phyloP scores from a whole-genome alignment of 2,329 filamentous ascomycete genomes.

The Alternaria sp. region DNA sequence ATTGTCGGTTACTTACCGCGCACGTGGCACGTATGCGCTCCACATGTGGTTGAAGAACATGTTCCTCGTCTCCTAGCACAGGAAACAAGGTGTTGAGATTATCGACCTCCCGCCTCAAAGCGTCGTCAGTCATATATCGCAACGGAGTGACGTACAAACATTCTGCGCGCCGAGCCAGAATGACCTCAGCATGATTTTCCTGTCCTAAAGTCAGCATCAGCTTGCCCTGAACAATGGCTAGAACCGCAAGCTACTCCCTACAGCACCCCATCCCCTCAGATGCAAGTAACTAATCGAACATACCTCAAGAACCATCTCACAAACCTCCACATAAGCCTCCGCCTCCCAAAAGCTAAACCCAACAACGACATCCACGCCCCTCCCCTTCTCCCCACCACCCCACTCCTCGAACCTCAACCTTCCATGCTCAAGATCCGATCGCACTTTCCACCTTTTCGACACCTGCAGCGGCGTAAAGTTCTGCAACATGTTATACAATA shows the following conservation, averaged over 20 bases:
- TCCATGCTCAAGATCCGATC: slow-evolving; percentile 14
- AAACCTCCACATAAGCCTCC: slow-evolving; percentile 9
- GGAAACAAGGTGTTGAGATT: slow-evolving; percentile 10
- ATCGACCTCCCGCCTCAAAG: slow-evolving; percentile 1
- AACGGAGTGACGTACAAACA: slow-evolving; percentile 3
- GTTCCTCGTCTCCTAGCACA: neutral
- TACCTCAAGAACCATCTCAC: slow-evolving; percentile 11
- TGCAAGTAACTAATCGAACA: neutral
- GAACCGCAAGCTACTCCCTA: neutral
- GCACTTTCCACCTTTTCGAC: slow-evolving; percentile 9
- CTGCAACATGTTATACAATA: slow-evolving; percentile 5
- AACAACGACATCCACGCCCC: slow-evolving; percentile 4
- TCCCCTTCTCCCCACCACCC: neutral
- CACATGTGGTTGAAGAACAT: neutral
- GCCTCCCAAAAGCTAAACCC: slow-evolving; percentile 15
- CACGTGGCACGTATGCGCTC: slow-evolving; percentile 5
- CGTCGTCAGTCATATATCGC: neutral
- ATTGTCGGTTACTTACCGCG: neutral
- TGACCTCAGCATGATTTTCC: slow-evolving; percentile 7
- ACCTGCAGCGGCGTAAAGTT: slow-evolving; percentile 1
- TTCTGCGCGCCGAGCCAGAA: slow-evolving; percentile 5
- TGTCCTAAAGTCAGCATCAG: neutral
- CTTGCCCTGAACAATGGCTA: fast-evolving
- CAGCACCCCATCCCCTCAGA: neutral
- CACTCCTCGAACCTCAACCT: slow-evolving; percentile 11